These are phyloP conservation scores for Hansfordia pulvinata DNA, from an alignment of 2,329 filamentous ascomycete genomes.

Conservation along the genomic window DNA sequence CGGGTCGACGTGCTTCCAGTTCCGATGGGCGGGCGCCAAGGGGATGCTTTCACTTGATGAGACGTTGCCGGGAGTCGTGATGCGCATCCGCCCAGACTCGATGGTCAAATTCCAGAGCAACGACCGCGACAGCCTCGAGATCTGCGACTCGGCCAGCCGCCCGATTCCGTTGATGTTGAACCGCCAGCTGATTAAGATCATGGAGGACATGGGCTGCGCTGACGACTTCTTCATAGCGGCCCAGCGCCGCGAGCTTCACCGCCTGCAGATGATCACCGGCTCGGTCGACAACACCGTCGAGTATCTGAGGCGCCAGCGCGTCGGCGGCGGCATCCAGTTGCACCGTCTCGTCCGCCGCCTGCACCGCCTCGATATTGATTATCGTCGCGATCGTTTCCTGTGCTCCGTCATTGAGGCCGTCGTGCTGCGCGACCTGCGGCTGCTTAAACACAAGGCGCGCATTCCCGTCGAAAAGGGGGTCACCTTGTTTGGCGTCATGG, in stretches of 20 bases:
- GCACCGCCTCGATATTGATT: slow-evolving; percentile 44
- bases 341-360: slow-evolving; percentile 48
- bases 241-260: slow-evolving; percentile 47
- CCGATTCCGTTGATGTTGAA: slow-evolving; percentile 62
- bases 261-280: slow-evolving; percentile 44
- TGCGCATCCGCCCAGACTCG: slow-evolving; percentile 51
- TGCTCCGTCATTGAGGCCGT: slow-evolving; percentile 56
- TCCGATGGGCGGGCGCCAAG: slow-evolving; percentile 62
- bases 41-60: slow-evolving; percentile 64
- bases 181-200: slow-evolving; percentile 70
- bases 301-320: slow-evolving; percentile 48
- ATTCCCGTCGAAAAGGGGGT: slow-evolving; percentile 58
- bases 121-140: slow-evolving; percentile 45
- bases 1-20: slow-evolving; percentile 56
- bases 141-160: slow-evolving; percentile 55
- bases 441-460: slow-evolving; percentile 65
- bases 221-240: slow-evolving; percentile 46
- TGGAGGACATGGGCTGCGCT: slow-evolving; percentile 61
- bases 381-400: slow-evolving; percentile 55
- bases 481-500: slow-evolving; percentile 75
- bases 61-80: slow-evolving; percentile 37
- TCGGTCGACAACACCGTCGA: slow-evolving; percentile 46
- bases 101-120: slow-evolving; percentile 67
- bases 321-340: slow-evolving; percentile 47
- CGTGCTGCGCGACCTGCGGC: slow-evolving; percentile 55